Evolutionary conservation across 108 stramenopile species (phyloP).

Genomic region (Schizochytrium sp.): DNA sequence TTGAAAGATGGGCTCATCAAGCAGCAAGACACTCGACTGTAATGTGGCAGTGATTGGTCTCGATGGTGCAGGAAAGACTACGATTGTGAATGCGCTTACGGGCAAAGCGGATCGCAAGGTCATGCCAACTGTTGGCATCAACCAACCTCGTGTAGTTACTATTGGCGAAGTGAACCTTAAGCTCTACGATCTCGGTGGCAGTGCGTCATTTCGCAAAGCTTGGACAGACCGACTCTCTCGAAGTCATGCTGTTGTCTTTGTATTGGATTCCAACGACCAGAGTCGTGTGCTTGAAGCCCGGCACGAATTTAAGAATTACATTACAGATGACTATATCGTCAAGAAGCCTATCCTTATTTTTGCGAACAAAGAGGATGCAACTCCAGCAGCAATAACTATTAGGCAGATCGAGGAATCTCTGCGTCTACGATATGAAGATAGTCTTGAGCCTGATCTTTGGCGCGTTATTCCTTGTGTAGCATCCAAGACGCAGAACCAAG

Average conservation of each 20-base stretch:
- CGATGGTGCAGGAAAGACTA: constrained; percentile 41
- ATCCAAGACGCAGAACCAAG: not conserved
- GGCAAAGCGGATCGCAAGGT: not conserved
- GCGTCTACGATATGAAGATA: not conserved
- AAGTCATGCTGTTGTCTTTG: not conserved
- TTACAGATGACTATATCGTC: not conserved
- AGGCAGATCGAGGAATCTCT: not conserved
- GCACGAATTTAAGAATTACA: not conserved
- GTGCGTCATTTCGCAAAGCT: constrained; percentile 41
- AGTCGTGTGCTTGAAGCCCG: not conserved
- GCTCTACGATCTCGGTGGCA: constrained; percentile 22
- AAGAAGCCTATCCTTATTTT: constrained; percentile 40
- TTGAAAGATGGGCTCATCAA: not conserved
- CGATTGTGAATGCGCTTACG: constrained; percentile 5
- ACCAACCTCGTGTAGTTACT: not conserved
- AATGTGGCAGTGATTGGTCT: constrained; percentile 34
- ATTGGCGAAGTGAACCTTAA: not conserved
- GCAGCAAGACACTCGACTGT: not conserved
- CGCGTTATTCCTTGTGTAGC: constrained; percentile 31
- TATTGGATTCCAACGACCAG: not conserved
- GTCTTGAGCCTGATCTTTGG: not conserved
- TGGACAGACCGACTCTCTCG: constrained; percentile 2
- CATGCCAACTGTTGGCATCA: constrained; percentile 44
- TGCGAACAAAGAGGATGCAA: constrained; percentile 44
- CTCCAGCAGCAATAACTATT: not conserved